Conservation (phyloP, 495 filamentous ascomycete species). For the Glutinoglossum americanum region DNA sequence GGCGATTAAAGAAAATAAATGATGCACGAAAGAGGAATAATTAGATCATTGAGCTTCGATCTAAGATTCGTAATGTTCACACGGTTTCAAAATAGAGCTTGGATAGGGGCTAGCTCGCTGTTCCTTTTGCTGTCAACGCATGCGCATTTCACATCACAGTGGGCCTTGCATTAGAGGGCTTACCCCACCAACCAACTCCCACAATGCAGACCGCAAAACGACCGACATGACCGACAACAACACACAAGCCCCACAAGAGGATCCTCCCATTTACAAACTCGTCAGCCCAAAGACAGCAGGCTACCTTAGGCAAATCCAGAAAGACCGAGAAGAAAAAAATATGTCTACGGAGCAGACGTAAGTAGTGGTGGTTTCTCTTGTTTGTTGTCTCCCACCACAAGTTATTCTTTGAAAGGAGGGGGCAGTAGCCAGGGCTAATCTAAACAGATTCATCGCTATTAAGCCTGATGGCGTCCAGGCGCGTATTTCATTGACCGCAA, state of each 20-base stretch:
- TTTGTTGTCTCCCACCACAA: not conserved
- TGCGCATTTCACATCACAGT: not conserved
- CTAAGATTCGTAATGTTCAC: not conserved
- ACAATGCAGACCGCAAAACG: not conserved
- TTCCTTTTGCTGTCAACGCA: not conserved
- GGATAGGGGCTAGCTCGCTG: not conserved
- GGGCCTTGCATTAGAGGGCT: not conserved
- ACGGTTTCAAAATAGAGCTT: not conserved
- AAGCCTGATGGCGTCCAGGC: conserved; percentile 99
- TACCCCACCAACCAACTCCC: not conserved
- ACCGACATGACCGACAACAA: conserved; percentile 5
- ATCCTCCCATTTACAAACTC: conserved; percentile 24
- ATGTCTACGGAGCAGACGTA: conserved; percentile 92
- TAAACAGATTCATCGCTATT: conserved; percentile 82
- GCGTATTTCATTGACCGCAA: conserved; percentile 15
- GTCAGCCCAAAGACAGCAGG: conserved; percentile 27
- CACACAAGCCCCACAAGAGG: conserved; percentile 11
- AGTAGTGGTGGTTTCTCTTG: conserved; percentile 17
- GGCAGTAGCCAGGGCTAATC: not conserved
- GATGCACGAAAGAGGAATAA: conserved; percentile 1
- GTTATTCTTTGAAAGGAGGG: not conserved
- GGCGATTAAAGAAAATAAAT: conserved; percentile 4
- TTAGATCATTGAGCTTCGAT: not conserved
- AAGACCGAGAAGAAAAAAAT: conserved; percentile 31
- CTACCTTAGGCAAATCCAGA: conserved; percentile 18